Evolutionary conservation across 1,284 basidiomycete genomes (phyloP).

Genomic region (Golubevia sp.): DNA sequence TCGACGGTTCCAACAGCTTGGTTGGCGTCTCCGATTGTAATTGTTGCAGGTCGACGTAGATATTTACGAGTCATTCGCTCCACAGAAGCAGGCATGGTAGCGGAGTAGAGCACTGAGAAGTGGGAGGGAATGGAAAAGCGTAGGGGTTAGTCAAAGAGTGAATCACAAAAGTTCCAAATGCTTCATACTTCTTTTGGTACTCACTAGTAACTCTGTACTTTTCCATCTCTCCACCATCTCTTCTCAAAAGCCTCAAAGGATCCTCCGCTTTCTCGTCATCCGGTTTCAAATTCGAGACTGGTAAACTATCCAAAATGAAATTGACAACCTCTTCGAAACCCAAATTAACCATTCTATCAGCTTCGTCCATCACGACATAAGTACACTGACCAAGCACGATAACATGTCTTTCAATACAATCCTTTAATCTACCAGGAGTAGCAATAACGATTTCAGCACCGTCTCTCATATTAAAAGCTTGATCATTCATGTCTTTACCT

Average conservation of each 20-base stretch:
- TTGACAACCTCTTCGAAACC: slow-evolving; percentile 94
- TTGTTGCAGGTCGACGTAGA: slow-evolving; percentile 85
- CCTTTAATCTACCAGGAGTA: slow-evolving; percentile 94
- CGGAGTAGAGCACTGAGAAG: slow-evolving; percentile 81
- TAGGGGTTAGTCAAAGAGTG: background rate
- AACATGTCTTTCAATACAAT: slow-evolving; percentile 93
- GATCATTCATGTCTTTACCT: slow-evolving; percentile 89
- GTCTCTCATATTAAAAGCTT: slow-evolving; percentile 91
- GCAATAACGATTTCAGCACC: slow-evolving; percentile 98
- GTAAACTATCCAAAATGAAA: slow-evolving; percentile 91
- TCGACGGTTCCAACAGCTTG: slow-evolving; percentile 97
- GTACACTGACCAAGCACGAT: slow-evolving; percentile 94
- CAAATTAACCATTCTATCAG: slow-evolving; percentile 96
- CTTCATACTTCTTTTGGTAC: slow-evolving; percentile 31
- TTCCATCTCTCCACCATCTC: slow-evolving; percentile 29
- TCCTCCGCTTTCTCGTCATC: slow-evolving; percentile 66
- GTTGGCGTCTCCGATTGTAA: slow-evolving; percentile 96
- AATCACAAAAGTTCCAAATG: background rate
- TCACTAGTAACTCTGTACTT: slow-evolving; percentile 42
- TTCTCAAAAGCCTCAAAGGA: slow-evolving; percentile 35
- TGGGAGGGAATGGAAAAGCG: slow-evolving; percentile 34
- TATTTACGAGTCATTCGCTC: slow-evolving; percentile 93
- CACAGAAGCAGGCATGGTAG: slow-evolving; percentile 96
- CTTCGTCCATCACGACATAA: slow-evolving; percentile 99
- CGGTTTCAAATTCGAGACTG: slow-evolving; percentile 81